A percentile compares a stretch with the other conserved stretches of the same genome.
Conservation (phyloP, 164 flowering plant species). For the Umbellularia californica region DNA sequence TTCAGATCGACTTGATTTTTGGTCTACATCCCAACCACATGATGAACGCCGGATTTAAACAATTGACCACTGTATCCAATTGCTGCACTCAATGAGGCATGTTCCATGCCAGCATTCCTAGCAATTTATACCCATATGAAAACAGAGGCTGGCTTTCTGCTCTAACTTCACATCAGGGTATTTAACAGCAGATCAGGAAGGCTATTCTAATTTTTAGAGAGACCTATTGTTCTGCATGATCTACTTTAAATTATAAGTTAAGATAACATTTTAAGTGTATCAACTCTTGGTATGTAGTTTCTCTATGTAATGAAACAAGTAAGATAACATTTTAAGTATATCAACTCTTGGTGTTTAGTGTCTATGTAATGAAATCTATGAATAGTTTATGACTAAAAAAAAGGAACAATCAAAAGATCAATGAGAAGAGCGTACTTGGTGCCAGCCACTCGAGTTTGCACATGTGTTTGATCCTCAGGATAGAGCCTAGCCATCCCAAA, state of each 20-base stretch:
- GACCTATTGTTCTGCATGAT: not conserved
- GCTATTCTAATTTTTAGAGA: not conserved
- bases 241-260: not conserved
- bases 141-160: not conserved
- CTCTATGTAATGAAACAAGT: not conserved
- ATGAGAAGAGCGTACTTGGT: slow-evolving; percentile 58
- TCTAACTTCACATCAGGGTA: not conserved
- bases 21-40: not conserved
- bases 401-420: not conserved
- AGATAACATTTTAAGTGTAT: no score
- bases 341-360: no score
- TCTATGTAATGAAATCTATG: not conserved
- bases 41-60: not conserved
- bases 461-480: slow-evolving; percentile 76
- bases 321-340: not conserved
- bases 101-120: not conserved
- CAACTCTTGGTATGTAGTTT: no score
- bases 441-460: slow-evolving; percentile 93
- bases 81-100: not conserved
- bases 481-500: slow-evolving; percentile 95
- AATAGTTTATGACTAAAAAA: not conserved
- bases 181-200: not conserved
- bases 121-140: no score
- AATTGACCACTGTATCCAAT: not conserved
- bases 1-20: not conserved